Percentiles rank a stretch among this genome's conserved stretches.
These are phyloP conservation scores for Stagonosporopsis cucurbitacearum DNA, from an alignment of 2,329 filamentous ascomycete genomes.

Conservation along the genomic window DNA sequence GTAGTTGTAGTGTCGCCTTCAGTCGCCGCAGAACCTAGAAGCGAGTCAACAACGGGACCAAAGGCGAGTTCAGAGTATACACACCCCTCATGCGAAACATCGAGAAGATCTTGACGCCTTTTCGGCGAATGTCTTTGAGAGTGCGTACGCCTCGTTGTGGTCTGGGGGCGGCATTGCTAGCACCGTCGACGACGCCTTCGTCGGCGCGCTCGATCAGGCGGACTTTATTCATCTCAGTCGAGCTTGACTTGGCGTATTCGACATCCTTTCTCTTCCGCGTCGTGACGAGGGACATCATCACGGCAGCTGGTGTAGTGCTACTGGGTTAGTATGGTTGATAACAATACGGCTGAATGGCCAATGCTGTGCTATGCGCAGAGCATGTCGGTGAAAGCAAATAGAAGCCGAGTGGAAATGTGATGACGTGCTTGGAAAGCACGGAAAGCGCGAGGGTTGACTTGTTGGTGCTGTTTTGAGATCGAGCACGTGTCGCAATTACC, in stretches of 20 bases:
- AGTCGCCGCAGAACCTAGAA: constrained; percentile 3
- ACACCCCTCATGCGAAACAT: constrained; percentile 45
- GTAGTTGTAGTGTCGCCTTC: constrained; percentile 1
- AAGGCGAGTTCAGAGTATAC: not conserved
- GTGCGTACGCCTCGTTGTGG: constrained; percentile 32
- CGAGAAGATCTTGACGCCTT: constrained; percentile 44
- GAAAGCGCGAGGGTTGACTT: not conserved
- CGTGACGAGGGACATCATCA: constrained; percentile 43
- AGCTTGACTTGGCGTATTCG: constrained; percentile 24
- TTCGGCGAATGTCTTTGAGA: constrained; percentile 38
- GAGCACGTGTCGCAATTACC: not conserved
- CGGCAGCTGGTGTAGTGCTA: constrained; percentile 5
- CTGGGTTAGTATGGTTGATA: constrained; percentile 6
- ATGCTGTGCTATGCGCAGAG: constrained; percentile 6
- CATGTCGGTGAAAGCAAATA: not conserved
- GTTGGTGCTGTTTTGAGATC: not conserved
- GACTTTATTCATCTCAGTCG: constrained; percentile 42
- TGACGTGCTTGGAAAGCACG: not conserved
- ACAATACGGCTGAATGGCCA: constrained; percentile 12
- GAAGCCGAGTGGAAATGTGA: not conserved
- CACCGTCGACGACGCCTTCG: constrained; percentile 17
- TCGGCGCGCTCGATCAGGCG: constrained; percentile 39
- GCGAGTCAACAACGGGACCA: not conserved
- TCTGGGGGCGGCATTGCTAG: constrained; percentile 8
- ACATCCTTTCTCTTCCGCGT: constrained; percentile 43